Evolutionary conservation across 2,329 filamentous ascomycete genomes (phyloP), one percentile per base, ranked within the genome.

Genomic region (Proliferodiscus dingleyae): DNA sequence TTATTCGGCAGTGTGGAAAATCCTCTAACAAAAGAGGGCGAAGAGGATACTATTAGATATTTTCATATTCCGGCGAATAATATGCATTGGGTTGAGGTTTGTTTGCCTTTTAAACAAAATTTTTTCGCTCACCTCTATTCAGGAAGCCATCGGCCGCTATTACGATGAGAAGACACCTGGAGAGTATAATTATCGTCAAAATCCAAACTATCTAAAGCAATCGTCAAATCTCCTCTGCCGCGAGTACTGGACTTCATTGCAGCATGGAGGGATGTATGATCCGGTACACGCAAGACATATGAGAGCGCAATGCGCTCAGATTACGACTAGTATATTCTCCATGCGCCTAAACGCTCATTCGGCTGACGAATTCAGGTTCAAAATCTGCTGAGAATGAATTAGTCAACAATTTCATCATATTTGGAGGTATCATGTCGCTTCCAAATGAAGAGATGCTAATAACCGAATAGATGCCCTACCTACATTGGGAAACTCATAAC

Each of bases 81-180:
- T 15, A 47, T 47, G 45, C 29, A 47, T 24, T 47, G 45, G 45
- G 37, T 47, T n/a, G 41, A 47, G 41, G 45, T 47, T 23, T 11
- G 34, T 37, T 22, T 15, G 15, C 15, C 5, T 32, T 15, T 15
- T 7, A 10, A n/a, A 15, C 16, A 3, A 13, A 15, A 5, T 13
- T 4, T 2, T 3, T 13, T 38, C n/a, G 10, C 23, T 38, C 22
- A 37, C 18, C 15, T 7, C 4, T 13, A 18, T 15, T 5, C 13
- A 47, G 45, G 45, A 47, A 30, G 45, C 45, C 3, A 47, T 47
- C 5, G 45, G 23, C 7, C 22, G 45, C 8, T 44, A 44, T 26
- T 47, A 43, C 26, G 22, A 24, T 5, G 45, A 47, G 18, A 24
- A 47, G 5, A 38, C 40, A 3, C 36, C 40, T 3, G 41, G 41